Percentiles rank a stretch among this genome's conserved stretches.
Evolutionary conservation across 2,329 filamentous ascomycete genomes (phyloP).

Genomic region (Botryotinia calthae): DNA sequence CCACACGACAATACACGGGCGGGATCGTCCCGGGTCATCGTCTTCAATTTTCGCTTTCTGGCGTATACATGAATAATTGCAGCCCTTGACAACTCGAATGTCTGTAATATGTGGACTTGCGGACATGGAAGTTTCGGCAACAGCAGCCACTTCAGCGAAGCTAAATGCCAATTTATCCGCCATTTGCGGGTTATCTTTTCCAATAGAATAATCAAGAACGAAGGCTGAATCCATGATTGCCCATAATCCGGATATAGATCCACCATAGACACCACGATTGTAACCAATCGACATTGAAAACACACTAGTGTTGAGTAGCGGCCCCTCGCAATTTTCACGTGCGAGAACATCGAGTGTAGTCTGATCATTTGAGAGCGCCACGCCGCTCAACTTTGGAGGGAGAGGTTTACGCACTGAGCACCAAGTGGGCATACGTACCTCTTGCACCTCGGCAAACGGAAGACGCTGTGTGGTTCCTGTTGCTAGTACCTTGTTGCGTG

Average conservation of each 20-base stretch:
- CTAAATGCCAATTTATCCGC: background rate
- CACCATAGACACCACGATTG: background rate
- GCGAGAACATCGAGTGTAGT: background rate
- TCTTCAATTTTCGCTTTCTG: background rate
- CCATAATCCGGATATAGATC: background rate
- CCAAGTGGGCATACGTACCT: background rate
- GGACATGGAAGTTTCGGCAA: background rate
- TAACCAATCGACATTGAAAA: background rate
- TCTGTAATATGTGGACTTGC: constrained; percentile 3
- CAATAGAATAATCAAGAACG: constrained; percentile 10
- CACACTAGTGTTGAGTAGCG: constrained; percentile 8
- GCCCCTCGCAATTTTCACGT: background rate
- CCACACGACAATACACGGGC: constrained; percentile 1
- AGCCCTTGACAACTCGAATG: constrained; percentile 3
- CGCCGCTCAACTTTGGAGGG: background rate
- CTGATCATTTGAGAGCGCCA: background rate
- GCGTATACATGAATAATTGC: constrained; percentile 12
- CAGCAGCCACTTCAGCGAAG: background rate
- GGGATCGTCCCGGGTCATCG: background rate
- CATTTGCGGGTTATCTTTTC: background rate
- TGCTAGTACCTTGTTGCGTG: background rate
- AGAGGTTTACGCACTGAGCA: background rate
- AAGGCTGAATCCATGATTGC: constrained; percentile 4
- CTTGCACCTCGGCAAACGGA: background rate
- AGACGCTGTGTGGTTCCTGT: background rate